Evolutionary conservation across 345 rosid genomes (phyloP), one percentile per base, ranked within the genome.

Genomic region (Eucalyptus cloeziana): DNA sequence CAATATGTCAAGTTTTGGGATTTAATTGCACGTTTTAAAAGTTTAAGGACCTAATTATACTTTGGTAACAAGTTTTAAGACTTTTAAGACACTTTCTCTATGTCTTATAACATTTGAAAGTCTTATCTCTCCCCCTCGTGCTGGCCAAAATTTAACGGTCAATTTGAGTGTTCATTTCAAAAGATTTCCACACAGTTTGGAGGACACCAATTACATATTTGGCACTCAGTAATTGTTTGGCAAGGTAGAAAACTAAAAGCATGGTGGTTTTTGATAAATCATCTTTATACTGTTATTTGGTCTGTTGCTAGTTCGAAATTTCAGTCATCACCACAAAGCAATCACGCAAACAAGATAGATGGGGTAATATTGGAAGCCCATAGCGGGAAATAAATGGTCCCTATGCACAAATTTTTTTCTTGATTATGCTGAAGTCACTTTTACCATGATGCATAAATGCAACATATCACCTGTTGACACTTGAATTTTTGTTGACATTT

Each of bases 401-500:
- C 13, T 58, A 9, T 58, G 30, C 64, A 24, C 64, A 24, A 56
- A 56, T 2, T 56, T 56, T 16, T 19, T 52, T 52, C 22, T 52
- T 52, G 24, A 52, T 52, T 19, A 24, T 52, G 56, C 56, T 17
- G 24, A 0, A 0, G 56, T 52, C 56, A 19, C 24, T 52, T 52
- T 52, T 19, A 52, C 0, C 9, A 17, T 52, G n/a, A n/a, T n/a
- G n/a, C n/a, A n/a, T n/a, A n/a, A 13, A 13, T 52, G 24, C 0
- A 52, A 52, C 9, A 52, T 17, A 49, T 49, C 0, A 49, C 1
- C 7, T 1, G 0, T 14, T 14, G 51, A 14, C 0, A 49, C 51
- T 0, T 0, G 51, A 49, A 49, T 49, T 49, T 49, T 49, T 49
- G 3, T 49, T 0, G 0, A 49, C 2, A 1, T 49, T 14, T 49